Evolutionary conservation across 2,329 filamentous ascomycete genomes (phyloP).

Genomic region (Pseudocercospora crystallina): DNA sequence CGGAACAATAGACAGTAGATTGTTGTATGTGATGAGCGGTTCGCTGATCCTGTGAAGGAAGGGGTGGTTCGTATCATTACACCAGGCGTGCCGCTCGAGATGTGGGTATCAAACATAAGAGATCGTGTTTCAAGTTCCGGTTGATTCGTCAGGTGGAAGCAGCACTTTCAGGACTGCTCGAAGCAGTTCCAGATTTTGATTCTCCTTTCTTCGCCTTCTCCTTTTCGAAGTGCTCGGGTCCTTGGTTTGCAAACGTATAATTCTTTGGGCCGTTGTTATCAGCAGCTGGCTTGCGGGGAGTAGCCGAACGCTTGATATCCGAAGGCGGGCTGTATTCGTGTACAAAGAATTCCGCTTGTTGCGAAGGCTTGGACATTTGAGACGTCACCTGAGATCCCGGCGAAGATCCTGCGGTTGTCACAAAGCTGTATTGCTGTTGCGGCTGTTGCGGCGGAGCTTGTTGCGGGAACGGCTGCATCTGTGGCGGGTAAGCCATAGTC

Average conservation of each 20-base stretch:
- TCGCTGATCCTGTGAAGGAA: too few species aligned
- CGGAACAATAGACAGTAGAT: too few species aligned
- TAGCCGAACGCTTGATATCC: slow-evolving; percentile 36
- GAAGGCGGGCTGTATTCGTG: slow-evolving; percentile 50
- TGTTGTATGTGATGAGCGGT: too few species aligned
- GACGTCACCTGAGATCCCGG: slow-evolving; percentile 28
- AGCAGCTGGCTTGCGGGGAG: slow-evolving; percentile 33
- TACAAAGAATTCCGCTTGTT: slow-evolving; percentile 41
- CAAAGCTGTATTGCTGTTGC: slow-evolving; percentile 24
- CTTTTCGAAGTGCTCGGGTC: slow-evolving; percentile 44
- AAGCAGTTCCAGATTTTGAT: slow-evolving; percentile 14
- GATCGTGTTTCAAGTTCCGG: too few species aligned
- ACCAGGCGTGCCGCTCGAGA: too few species aligned
- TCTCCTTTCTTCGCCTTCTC: slow-evolving; percentile 27
- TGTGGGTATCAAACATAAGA: too few species aligned
- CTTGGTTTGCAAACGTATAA: slow-evolving; percentile 51
- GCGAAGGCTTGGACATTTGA: slow-evolving; percentile 30
- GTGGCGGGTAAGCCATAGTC: slow-evolving; percentile 26
- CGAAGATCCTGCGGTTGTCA: slow-evolving; percentile 18
- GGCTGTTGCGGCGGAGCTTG: slow-evolving; percentile 17
- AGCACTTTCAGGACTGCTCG: slow-evolving; percentile 24
- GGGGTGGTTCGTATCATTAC: too few species aligned
- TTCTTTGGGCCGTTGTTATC: slow-evolving; percentile 39
- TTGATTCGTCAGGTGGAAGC: slow-evolving; percentile 12
- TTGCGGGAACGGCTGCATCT: slow-evolving; percentile 25